Percentiles rank a stretch among this genome's conserved stretches.
These are phyloP conservation scores for Xylaria cubensis DNA, from an alignment of 495 filamentous ascomycete species.

Conservation along the genomic window DNA sequence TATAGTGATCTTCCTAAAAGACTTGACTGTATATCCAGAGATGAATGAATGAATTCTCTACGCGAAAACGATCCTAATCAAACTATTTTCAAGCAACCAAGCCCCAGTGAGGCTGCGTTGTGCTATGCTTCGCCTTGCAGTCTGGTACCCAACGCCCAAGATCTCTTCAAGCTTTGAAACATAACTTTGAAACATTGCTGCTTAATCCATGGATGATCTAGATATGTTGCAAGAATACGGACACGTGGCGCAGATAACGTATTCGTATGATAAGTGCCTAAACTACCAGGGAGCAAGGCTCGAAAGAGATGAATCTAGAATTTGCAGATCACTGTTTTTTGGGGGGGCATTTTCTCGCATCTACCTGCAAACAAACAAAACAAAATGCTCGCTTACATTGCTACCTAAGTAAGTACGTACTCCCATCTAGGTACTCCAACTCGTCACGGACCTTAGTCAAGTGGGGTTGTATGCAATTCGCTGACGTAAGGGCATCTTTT, in stretches of 20 bases:
- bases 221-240: neutral
- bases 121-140: neutral
- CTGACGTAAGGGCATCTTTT: conserved; percentile 12
- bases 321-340: neutral
- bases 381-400: neutral
- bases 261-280: neutral
- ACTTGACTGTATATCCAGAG: neutral
- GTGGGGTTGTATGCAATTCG: conserved; percentile 1
- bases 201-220: neutral
- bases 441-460: conserved; percentile 14
- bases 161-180: neutral
- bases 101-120: neutral
- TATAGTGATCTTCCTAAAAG: neutral
- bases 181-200: neutral
- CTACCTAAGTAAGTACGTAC: neutral
- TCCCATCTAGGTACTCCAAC: neutral
- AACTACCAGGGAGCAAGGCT: neutral
- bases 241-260: neutral
- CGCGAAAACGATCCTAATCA: neutral
- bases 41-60: neutral
- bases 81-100: neutral
- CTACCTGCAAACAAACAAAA: neutral
- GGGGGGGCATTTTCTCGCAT: neutral
- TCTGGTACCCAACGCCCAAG: neutral
- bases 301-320: neutral